phyloP scores from a whole-genome alignment of 1,284 basidiomycete species.

The Fomes fomentarius region DNA sequence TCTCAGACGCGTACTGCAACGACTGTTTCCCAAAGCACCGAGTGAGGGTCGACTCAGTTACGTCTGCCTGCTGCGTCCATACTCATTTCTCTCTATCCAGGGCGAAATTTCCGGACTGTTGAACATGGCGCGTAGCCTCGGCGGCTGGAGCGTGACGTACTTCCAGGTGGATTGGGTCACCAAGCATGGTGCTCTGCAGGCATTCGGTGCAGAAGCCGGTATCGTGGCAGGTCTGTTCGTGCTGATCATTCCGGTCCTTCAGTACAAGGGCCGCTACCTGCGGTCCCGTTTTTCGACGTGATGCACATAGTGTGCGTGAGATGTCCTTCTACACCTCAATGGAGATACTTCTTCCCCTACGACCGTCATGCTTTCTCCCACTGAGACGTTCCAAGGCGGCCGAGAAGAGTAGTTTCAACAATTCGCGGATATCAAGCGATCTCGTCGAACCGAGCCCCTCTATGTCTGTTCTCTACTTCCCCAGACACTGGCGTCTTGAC shows the following conservation, averaged over 20 bases:
- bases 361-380: no score
- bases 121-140: constrained; percentile 52
- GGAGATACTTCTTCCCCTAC: no score
- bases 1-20: constrained; percentile 44
- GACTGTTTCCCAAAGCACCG: constrained; percentile 46
- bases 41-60: constrained; percentile 23
- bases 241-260: constrained; percentile 50
- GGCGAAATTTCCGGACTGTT: constrained; percentile 55
- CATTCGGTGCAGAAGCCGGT: constrained; percentile 56
- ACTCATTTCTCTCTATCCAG: constrained; percentile 27
- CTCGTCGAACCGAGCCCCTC: no score
- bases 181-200: constrained; percentile 48
- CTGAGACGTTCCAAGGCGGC: no score
- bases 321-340: no score
- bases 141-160: constrained; percentile 56
- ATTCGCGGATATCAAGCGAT: no score
- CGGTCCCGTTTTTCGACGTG: constrained; percentile 36
- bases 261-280: constrained; percentile 46
- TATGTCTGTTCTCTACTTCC: no score
- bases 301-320: background rate
- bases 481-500: no score
- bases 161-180: constrained; percentile 56
- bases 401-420: no score
- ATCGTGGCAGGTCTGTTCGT: constrained; percentile 54
- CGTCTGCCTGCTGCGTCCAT: background rate